A percentile compares a stretch with the other conserved stretches of the same genome.
Evolutionary conservation across 345 rosid genomes (phyloP).

Genomic region (Triadica sebifera): DNA sequence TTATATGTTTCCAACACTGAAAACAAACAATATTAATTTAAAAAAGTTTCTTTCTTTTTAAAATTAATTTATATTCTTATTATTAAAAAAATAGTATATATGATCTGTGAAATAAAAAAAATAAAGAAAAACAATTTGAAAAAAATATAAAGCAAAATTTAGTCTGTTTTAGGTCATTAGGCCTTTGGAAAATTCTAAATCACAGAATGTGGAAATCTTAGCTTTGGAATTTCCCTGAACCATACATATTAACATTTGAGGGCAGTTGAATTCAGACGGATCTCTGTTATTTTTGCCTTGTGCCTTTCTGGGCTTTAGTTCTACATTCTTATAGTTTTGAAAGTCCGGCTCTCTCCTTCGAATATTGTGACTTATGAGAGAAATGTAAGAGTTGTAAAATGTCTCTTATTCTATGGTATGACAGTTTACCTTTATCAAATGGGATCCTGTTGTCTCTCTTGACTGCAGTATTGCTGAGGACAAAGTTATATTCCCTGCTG

Average conservation of each 20-base stretch:
- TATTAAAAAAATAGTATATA: neutral
- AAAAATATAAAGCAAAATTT: neutral
- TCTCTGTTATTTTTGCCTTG: constrained; percentile 1
- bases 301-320: neutral
- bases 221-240: neutral
- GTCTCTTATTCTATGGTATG: constrained; percentile 6
- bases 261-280: neutral
- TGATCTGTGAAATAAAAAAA: neutral
- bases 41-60: neutral
- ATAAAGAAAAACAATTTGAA: neutral
- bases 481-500: constrained; percentile 63
- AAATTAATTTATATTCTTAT: neutral
- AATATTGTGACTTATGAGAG: neutral
- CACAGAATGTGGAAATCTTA: neutral
- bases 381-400: neutral
- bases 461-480: constrained; percentile 63
- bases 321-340: constrained; percentile 3
- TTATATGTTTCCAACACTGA: neutral
- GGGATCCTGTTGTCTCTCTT: constrained; percentile 20
- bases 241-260: neutral
- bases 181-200: neutral
- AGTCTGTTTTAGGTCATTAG: neutral
- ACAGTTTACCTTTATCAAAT: constrained; percentile 16
- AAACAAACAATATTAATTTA: neutral
- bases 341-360: neutral